Base-by-base conservation (phyloP, 768 basidiomycete species). In the Dioszegia hungarica region DNA sequence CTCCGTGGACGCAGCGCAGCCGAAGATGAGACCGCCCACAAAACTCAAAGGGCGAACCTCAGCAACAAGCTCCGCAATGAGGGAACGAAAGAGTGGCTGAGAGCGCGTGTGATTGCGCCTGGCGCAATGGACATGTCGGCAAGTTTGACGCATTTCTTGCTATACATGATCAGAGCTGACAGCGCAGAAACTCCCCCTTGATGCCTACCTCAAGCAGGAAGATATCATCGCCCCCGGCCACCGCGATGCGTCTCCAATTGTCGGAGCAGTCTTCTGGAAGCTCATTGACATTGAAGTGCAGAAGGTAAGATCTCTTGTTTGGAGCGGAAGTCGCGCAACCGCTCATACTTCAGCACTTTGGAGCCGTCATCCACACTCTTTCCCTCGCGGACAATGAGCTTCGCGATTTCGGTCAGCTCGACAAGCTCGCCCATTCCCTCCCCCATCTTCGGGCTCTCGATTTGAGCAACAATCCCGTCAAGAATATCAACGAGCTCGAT, bases 321-420 rank as follows among this genome's bases (percentile, higher is more conserved):
- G 11, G 54, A 2, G 12, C 11, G 24, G 6, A 38, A 28, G 6
- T 54, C 33, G 27, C n/a, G 52, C 20, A 67, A 6, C 59, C 52
- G 56, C 19, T 43, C 12, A 22, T 37, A 47, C 36, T 14, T 29
- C n/a, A 28, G 43, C 20, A 25, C 44, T 48, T 34, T 10, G 49
- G 49, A 11, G 53, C 28, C 1, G 40, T 73, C 46, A 64, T 77
- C 72, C 66, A 67, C 49, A 91, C 92, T 0, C 77, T 98, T 12
- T 93, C 90, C 0, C 80, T 98, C 38, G 88, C 90, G 37, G 84
- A 88, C 72, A 87, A 87, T 71, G 85, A 86, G 61, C 82, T 89
- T 54, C 66, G 80, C 25, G 80, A 75, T 43, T 85, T 89, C 5
- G 74, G 80, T 3, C 78, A 85, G 54, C 76, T 94, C 19, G 77